Evolutionary conservation across 2,329 filamentous ascomycete genomes (phyloP).

Genomic region (Zymoseptoria ardabiliae): DNA sequence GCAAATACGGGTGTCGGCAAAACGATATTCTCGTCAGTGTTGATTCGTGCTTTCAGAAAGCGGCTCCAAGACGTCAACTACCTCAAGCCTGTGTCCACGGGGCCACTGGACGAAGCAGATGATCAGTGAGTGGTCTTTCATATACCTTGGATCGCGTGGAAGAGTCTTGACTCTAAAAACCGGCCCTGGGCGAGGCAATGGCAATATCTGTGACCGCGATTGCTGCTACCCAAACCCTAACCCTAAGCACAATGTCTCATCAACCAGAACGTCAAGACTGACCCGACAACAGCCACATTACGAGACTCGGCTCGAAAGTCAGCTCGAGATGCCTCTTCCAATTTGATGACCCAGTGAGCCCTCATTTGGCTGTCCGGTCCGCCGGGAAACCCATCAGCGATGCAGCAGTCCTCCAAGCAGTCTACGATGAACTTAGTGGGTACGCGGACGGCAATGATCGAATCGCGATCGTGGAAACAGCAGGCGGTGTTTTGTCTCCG

Average conservation of each 20-base stretch:
- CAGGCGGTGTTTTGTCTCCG: constrained; percentile 74
- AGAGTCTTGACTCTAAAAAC: background rate
- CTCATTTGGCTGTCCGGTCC: constrained; percentile 60
- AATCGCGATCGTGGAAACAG: constrained; percentile 71
- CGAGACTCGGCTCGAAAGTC: constrained; percentile 49
- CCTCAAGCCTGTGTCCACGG: constrained; percentile 77
- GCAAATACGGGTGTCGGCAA: constrained; percentile 83
- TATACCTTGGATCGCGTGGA: background rate
- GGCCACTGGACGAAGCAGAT: constrained; percentile 61
- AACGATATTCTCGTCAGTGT: constrained; percentile 67
- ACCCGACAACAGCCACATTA: constrained; percentile 50
- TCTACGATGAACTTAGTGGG: constrained; percentile 36
- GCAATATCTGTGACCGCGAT: background rate
- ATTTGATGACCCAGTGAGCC: constrained; percentile 67
- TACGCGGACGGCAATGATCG: constrained; percentile 40
- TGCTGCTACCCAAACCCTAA: constrained; percentile 12
- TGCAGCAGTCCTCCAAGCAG: constrained; percentile 32
- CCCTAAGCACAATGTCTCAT: constrained; percentile 1
- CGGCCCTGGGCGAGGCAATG: background rate
- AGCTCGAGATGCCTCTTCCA: constrained; percentile 60
- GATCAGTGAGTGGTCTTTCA: constrained; percentile 45
- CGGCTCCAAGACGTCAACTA: constrained; percentile 52
- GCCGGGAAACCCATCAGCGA: constrained; percentile 20
- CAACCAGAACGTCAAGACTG: background rate
- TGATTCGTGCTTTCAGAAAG: constrained; percentile 55